Evolutionary conservation across 768 basidiomycete genomes (phyloP).

Genomic region (Boletus subparvulus): DNA sequence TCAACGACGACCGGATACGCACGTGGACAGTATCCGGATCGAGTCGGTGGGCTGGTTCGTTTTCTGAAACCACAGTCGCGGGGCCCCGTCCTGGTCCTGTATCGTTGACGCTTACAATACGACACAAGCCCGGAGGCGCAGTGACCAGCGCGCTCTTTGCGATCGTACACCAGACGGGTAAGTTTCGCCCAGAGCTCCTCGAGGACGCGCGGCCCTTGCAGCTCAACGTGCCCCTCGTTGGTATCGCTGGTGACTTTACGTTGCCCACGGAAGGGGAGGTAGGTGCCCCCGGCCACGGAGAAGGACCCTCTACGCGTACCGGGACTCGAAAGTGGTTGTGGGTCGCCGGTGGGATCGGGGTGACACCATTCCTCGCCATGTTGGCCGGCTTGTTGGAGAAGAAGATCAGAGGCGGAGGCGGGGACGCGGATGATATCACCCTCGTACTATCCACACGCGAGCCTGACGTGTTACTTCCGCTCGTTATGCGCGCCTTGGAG

Average conservation of each 20-base stretch:
- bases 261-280: slow-evolving; percentile 22
- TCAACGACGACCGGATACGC: slow-evolving; percentile 65
- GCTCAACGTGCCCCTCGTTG: slow-evolving; percentile 46
- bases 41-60: slow-evolving; percentile 15
- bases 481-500: slow-evolving; percentile 24
- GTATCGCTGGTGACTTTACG: slow-evolving; percentile 54
- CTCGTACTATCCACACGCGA: slow-evolving; percentile 55
- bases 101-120: slow-evolving; percentile 51
- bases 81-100: not conserved
- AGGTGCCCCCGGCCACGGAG: not conserved
- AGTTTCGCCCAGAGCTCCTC: slow-evolving; percentile 42
- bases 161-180: slow-evolving; percentile 43
- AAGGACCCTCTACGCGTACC: not conserved
- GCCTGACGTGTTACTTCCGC: slow-evolving; percentile 47
- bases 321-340: slow-evolving; percentile 41
- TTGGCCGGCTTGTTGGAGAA: slow-evolving; percentile 26
- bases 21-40: slow-evolving; percentile 60
- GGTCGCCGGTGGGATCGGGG: slow-evolving; percentile 63
- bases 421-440: slow-evolving; percentile 36
- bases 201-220: slow-evolving; percentile 39
- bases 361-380: slow-evolving; percentile 67
- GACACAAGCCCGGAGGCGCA: slow-evolving; percentile 51
- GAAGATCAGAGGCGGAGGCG: not conserved
- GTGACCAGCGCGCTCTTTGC: slow-evolving; percentile 56
- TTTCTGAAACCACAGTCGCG: not conserved